Base-by-base conservation (phyloP, 306 rosid genomes). In the Astragalus membranaceus region DNA sequence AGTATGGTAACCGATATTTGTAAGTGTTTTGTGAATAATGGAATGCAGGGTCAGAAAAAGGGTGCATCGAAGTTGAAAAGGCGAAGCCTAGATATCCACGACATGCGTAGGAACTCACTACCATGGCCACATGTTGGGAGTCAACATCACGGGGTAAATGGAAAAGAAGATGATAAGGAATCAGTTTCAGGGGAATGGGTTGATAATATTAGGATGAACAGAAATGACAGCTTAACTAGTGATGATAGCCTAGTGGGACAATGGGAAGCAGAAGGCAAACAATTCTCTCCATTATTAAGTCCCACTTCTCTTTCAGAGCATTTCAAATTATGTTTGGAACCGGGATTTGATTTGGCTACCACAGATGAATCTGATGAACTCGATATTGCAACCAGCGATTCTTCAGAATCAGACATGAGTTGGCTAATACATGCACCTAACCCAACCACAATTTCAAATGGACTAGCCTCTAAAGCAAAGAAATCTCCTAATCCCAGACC, bases 341-440 rank as follows among this genome's bases (percentile, higher is more conserved):
- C 50, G 11, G 81, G 78, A 7, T 75, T 16, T 79, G 94, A 88
- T 35, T 59, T 64, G 55, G 43, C 56, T 72, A 64, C 61, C 69
- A 82, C 84, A 35, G 84, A 88, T 57, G 96, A 88, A n/a, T 82
- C 87, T 56, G 94, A 92, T 68, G 99, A 87, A 15, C 83, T 64
- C 60, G 97, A 88, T 56, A 69, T 85, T 73, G 88, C 88, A 75
- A 88, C 90, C 1, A 88, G 96, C 63, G 98, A 93, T 77, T 89
- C 87, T 30, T 88, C 96, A 35, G 98, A 90, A 62, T 74, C 89
- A 49, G 97, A 93, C 81, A n/a, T 85, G 70, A 80, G 75, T 74
- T 93, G 96, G 96, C 85, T 78, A 10, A 39, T 54, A 47, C 74
- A 79, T 64, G 67, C 74, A 52, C 86, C 79, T 46, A 88, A 78